Percentiles rank a stretch among this genome's conserved stretches.
Conservation (phyloP, 2,329 filamentous ascomycete species). For the Aspergillus transmontanensis region DNA sequence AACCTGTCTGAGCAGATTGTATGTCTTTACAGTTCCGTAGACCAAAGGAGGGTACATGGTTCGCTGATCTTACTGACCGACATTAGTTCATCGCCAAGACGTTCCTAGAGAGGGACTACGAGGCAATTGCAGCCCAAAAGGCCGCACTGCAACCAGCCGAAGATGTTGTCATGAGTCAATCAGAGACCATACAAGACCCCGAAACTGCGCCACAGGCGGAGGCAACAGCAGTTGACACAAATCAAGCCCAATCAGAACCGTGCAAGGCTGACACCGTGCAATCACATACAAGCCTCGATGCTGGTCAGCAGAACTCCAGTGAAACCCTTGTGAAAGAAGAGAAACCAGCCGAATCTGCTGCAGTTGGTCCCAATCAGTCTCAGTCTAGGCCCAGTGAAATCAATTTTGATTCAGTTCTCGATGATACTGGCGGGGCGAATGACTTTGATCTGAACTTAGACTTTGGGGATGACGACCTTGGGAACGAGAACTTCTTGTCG, state of each 20-base stretch:
- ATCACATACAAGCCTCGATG: slow-evolving; percentile 18
- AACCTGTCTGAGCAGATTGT: slow-evolving; percentile 47
- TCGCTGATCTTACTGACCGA: slow-evolving; percentile 6
- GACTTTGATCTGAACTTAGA: slow-evolving; percentile 44
- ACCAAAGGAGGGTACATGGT: neutral
- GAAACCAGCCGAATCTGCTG: slow-evolving; percentile 21
- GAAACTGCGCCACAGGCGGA: slow-evolving; percentile 21
- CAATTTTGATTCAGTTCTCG: slow-evolving; percentile 46
- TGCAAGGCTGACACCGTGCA: slow-evolving; percentile 15
- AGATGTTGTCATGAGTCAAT: slow-evolving; percentile 35
- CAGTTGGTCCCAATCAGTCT: slow-evolving; percentile 24
- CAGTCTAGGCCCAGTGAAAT: slow-evolving; percentile 34
- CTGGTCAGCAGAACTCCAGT: slow-evolving; percentile 13
- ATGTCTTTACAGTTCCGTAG: slow-evolving; percentile 19
- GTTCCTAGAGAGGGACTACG: slow-evolving; percentile 46
- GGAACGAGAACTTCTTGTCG: slow-evolving; percentile 42
- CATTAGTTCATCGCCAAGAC: slow-evolving; percentile 46
- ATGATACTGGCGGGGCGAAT: slow-evolving; percentile 34
- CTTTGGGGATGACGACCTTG: slow-evolving; percentile 42
- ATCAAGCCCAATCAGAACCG: slow-evolving; percentile 22
- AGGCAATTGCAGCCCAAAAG: slow-evolving; percentile 37
- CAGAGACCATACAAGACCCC: slow-evolving; percentile 17
- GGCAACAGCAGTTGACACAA: slow-evolving; percentile 22
- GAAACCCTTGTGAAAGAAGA: slow-evolving; percentile 27
- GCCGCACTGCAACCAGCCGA: slow-evolving; percentile 27